Evolutionary conservation across 305 asterid genomes (phyloP), one percentile per base, ranked within the genome.

Genomic region (Solanum chacoense): DNA sequence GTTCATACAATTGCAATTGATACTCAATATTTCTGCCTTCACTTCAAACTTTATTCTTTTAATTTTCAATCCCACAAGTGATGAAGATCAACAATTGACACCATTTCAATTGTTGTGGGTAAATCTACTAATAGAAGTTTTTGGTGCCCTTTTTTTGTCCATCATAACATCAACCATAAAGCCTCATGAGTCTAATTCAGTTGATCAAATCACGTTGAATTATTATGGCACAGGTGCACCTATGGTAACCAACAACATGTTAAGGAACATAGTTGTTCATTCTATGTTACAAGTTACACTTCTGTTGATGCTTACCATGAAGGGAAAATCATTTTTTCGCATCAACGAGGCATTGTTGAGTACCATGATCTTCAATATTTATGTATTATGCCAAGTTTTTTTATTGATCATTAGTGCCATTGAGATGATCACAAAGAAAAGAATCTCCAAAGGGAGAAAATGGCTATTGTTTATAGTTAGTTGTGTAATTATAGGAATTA

Each of bases 41-140:
- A 78, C 88, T 13, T 38, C 45, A 36, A 93, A 90, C 28, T 88
- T 90, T 89, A 42, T 92, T 31, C 65, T 80, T 5, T 78, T 81
- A 36, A 45, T 89, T 67, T 69, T 40, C 69, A 85, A 35, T n/a
- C 79, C 88, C 2, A 87, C 16, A 13, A 83, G 84, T 73, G 87
- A 78, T 73, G 86, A 78, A 31, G 88, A 32, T 35, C 83, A 76
- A 2, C 90, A 80, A 71, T 67, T 89, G 80, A 50, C 93, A 38
- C n/a, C 94, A 26, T 84, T 88, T 69, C 90, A 93, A 73, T 63
- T 93, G 13, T 90, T 93, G 8, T 93, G 95, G 95, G 88, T 90
- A 85, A 92, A 89, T 77, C 71, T 93, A 28, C 26, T 88, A 0
- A 79, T 91, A 71, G 95, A 90, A 85, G 59, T 74, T 38, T 78